A percentile compares a stretch with the other conserved stretches of the same genome.
Evolutionary conservation across 495 filamentous ascomycete species (phyloP).

Genomic region (Penicillium riverlandense): DNA sequence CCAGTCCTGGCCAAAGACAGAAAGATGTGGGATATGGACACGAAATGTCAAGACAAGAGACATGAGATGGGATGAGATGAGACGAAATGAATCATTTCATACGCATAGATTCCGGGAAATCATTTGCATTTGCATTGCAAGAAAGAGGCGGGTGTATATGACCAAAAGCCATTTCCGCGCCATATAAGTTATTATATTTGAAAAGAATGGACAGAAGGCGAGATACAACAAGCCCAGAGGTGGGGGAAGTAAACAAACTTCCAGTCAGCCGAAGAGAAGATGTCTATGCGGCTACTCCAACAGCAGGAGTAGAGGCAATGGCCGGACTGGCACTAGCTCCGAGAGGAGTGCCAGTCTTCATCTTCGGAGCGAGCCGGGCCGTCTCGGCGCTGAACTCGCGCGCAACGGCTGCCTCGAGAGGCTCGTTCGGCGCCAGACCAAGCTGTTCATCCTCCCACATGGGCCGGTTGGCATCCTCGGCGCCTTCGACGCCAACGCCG

Average conservation of each 20-base stretch:
- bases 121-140: too few relatives aligned
- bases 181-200: neutral
- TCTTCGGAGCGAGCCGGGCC: constrained; percentile 3
- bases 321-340: constrained; percentile 15
- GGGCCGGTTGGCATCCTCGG: constrained; percentile 49
- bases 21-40: too few relatives aligned
- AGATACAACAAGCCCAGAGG: constrained; percentile 1
- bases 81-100: too few relatives aligned
- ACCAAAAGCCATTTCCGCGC: neutral
- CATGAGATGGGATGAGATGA: too few relatives aligned
- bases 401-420: constrained; percentile 29
- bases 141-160: too few relatives aligned
- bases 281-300: constrained; percentile 29
- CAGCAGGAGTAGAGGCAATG: constrained; percentile 15
- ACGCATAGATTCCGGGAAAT: too few relatives aligned
- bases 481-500: constrained; percentile 70
- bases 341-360: constrained; percentile 25
- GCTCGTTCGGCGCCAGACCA: constrained; percentile 47
- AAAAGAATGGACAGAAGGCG: constrained; percentile 6
- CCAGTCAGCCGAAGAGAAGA: neutral
- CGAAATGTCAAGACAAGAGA: too few relatives aligned
- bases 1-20: too few relatives aligned
- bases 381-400: constrained; percentile 28
- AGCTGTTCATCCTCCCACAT: constrained; percentile 89
- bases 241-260: neutral